Base-by-base conservation (phyloP, 306 rosid species). In the Glycine tomentella region DNA sequence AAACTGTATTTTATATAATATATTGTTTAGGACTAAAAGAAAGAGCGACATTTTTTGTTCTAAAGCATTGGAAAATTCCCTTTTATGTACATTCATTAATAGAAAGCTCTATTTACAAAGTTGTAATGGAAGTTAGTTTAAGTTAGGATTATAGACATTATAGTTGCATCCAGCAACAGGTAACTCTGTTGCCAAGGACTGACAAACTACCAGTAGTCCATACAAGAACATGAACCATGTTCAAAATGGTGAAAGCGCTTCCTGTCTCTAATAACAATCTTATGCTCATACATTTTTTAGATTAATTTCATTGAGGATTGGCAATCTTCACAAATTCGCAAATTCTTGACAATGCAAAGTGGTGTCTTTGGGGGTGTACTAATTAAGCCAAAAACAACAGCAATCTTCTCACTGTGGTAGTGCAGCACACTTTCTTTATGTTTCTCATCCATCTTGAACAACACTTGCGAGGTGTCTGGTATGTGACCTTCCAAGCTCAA, bases 161-260 rank as follows among this genome's bases (percentile, higher is more conserved):
- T 56, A 62, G 0, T 9, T 69, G n/a, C n/a, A n/a, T n/a, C n/a
- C n/a, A n/a, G n/a, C n/a, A n/a, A n/a, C n/a, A n/a, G 49, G 49
- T 7, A 48, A 48, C 14, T 48, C 51, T 14, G 44, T 52, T 76
- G 56, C 42, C 17, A 38, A 57, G 11, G 5, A 20, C 72, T 52
- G 15, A 13, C 44, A 61, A 67, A 61, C 86, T 88, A 92, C 98
- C 98, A 94, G 84, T 86, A 92, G 62, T 92, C 97, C 92, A 78
- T 85, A 83, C 97, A 94, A 78, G 97, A 94, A 84, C 98, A 94
- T 4, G 77, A 77, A 25, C 95, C 96, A 46, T 86, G 70, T 74
- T 90, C 88, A 65, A 94, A 90, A 85, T 92, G 98, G 90, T 92
- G 96, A 84, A 92, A 94, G 7, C 94, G 91, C 70, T 90, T 92